Percentiles rank a stretch among this genome's conserved stretches.
Evolutionary conservation across 768 basidiomycete species (phyloP).

Genomic region (Pilatotrama ljubarskyi): DNA sequence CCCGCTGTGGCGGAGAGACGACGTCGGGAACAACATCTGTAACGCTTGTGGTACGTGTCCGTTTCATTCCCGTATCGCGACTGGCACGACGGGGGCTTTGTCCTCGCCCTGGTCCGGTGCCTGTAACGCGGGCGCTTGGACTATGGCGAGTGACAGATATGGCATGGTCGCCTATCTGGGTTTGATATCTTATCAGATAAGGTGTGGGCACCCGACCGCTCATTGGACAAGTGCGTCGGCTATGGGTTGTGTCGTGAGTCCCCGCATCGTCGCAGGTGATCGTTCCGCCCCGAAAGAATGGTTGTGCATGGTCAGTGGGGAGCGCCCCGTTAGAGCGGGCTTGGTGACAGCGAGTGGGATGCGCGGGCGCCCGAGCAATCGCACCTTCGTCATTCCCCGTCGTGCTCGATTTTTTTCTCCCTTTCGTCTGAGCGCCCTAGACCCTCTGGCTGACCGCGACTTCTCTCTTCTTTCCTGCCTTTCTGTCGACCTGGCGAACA

Average conservation of each 20-base stretch:
- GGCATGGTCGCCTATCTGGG: slow-evolving; percentile 28
- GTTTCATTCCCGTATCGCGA: slow-evolving; percentile 27
- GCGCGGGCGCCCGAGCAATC: not conserved
- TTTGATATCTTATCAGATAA: slow-evolving; percentile 42
- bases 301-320: not conserved
- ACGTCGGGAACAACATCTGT: slow-evolving; percentile 90
- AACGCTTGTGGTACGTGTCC: slow-evolving; percentile 86
- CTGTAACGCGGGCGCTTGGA: slow-evolving; percentile 5
- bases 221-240: slow-evolving; percentile 9
- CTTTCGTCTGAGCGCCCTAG: not conserved
- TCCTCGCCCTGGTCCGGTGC: not conserved
- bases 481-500: slow-evolving; percentile 33
- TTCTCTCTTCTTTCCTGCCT: not conserved
- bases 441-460: slow-evolving; percentile 7
- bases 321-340: not conserved
- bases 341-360: not conserved
- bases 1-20: slow-evolving; percentile 87
- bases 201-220: slow-evolving; percentile 12
- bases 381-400: slow-evolving; percentile 3
- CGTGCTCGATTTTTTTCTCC: not conserved
- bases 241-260: slow-evolving; percentile 10
- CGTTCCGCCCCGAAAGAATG: slow-evolving; percentile 7
- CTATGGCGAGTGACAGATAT: slow-evolving; percentile 5
- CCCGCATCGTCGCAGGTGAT: slow-evolving; percentile 10
- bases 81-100: slow-evolving; percentile 7